Evolutionary conservation across 805 yeast species (phyloP), one percentile per base, ranked within the genome.

Genomic region (Candida loeiensis): DNA sequence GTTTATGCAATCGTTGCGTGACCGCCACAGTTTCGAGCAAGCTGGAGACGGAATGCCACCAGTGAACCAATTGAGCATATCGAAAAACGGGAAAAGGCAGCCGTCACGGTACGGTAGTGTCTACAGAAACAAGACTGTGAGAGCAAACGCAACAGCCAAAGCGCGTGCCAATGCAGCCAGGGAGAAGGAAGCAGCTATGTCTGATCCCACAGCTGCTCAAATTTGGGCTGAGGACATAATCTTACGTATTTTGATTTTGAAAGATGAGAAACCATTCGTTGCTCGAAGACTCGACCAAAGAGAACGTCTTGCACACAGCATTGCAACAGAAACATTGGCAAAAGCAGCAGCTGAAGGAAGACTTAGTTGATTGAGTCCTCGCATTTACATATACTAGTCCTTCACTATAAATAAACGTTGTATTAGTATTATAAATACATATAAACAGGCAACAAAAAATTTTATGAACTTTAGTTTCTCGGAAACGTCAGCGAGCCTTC

Each of bases 101-200:
- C 14, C 41, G 45, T 34, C 49, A 4, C 55, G 74, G 36, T 64
- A 72, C 33, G 72, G 73, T 1, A 72, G 79, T 1, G 54, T 84
- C 34, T 81, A 79, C 12, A 64, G 95, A 36, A 71, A 71, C 37
- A 77, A 77, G 46, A 85, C 95, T 0, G 79, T 85, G 18, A 64
- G 74, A 66, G 91, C 88, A 0, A 84, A 81, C 50, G 82, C 88
- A 7, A 79, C 89, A 16, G 71, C 79, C 11, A 70, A 64, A 36
- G 71, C 76, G 7, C 73, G 81, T 47, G 71, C 69, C 6, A 62
- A 63, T 33, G 62, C 62, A 9, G 54, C 46, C 3, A 43, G 48
- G 33, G 59, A 57, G 7, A 56, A 48, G 1, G 41, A 43, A 33
- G 36, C 51, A 41, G 45, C 45, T 34, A 34, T 42, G 14, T 71